Conservation (phyloP, 345 rosid species). For the Ceriops tagal region DNA sequence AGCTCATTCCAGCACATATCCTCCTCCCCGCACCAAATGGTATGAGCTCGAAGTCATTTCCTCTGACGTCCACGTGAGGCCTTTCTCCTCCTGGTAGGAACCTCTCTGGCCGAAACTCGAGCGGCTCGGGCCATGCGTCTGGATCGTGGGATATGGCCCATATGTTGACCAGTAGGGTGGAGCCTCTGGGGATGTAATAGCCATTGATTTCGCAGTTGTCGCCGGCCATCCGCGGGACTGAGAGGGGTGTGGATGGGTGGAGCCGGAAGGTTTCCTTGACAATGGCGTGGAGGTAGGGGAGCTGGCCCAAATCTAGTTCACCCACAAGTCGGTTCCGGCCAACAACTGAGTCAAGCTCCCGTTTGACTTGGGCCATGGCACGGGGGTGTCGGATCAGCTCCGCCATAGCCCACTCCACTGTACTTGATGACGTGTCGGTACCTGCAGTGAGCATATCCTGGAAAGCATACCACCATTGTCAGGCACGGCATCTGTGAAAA, state of each 20-base stretch:
- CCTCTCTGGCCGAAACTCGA: conserved; percentile 23
- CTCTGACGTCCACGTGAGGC: conserved; percentile 14
- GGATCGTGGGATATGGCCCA: conserved; percentile 32
- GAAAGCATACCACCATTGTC: neutral
- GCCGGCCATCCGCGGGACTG: conserved; percentile 23
- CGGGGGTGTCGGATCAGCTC: conserved; percentile 75
- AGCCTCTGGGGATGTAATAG: conserved; percentile 21
- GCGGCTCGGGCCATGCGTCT: conserved; percentile 19
- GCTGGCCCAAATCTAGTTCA: conserved; percentile 15
- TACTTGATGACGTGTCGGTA: conserved; percentile 90
- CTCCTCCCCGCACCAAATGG: conserved; percentile 36
- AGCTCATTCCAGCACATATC: conserved; percentile 24
- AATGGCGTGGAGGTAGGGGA: conserved; percentile 28
- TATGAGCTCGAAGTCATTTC: conserved; percentile 27
- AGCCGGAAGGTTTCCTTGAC: conserved; percentile 28
- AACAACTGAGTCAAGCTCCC: conserved; percentile 47
- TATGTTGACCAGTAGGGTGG: conserved; percentile 24
- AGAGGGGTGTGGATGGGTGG: conserved; percentile 28
- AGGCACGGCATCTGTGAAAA: too few species aligned
- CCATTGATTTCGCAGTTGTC: conserved; percentile 21
- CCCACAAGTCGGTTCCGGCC: conserved; percentile 16
- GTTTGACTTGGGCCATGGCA: conserved; percentile 38
- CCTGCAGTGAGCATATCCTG: conserved; percentile 94
- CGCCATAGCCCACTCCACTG: conserved; percentile 88
- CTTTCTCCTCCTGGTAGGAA: conserved; percentile 17